These are phyloP conservation scores for Crithidia expoeki DNA, from an alignment of 208 protist species.

Conservation along the genomic window DNA sequence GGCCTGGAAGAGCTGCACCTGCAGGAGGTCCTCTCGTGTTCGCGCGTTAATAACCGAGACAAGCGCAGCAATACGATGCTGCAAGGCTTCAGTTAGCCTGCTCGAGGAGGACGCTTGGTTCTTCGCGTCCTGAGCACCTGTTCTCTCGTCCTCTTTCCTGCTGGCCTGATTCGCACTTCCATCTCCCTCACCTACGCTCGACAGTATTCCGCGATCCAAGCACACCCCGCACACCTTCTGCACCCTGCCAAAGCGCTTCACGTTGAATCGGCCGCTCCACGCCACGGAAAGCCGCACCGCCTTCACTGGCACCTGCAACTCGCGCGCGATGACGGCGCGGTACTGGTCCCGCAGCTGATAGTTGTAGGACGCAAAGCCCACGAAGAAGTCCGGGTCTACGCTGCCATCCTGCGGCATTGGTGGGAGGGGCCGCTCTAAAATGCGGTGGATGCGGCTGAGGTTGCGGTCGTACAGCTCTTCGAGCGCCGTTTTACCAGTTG, in stretches of 20 bases:
- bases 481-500: conserved; percentile 62
- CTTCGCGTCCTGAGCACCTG: not conserved
- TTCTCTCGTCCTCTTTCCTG: not conserved
- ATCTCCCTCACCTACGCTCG: not conserved
- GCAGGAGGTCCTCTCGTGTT: conserved; percentile 46
- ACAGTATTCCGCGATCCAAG: conserved; percentile 33
- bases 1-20: conserved; percentile 71
- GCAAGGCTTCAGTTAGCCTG: conserved; percentile 31
- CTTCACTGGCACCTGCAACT: conserved; percentile 57
- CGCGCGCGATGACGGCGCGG: conserved; percentile 64
- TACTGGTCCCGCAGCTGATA: conserved; percentile 86
- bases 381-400: conserved; percentile 77
- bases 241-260: conserved; percentile 60
- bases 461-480: conserved; percentile 66
- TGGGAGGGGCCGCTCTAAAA: conserved; percentile 76
- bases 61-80: conserved; percentile 43
- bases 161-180: not conserved
- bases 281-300: conserved; percentile 80
- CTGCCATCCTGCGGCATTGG: conserved; percentile 72
- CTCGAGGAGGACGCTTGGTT: no score
- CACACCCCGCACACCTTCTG: conserved; percentile 84
- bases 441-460: conserved; percentile 56
- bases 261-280: conserved; percentile 86
- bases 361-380: conserved; percentile 85
- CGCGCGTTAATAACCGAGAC: conserved; percentile 58